Evolutionary conservation across 2,329 filamentous ascomycete species (phyloP).

Genomic region (Nemania serpens): DNA sequence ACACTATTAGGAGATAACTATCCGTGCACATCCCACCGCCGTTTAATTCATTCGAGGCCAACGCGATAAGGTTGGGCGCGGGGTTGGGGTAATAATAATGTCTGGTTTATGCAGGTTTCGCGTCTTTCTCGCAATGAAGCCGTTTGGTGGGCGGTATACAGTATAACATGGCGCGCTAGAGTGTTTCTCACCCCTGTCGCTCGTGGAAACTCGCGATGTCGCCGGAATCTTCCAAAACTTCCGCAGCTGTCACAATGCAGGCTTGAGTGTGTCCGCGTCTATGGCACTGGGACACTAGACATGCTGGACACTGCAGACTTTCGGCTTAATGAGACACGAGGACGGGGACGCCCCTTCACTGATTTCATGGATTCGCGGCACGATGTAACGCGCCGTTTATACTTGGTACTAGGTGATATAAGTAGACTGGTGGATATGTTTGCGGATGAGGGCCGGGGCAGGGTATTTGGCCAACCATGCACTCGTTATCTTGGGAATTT

Average conservation of each 20-base stretch:
- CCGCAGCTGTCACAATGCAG: constrained; percentile 15
- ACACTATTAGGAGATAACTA: not conserved
- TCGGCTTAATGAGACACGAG: constrained; percentile 15
- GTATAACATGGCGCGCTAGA: no score
- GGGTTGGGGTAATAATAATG: constrained; percentile 13
- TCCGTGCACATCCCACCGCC: constrained; percentile 15
- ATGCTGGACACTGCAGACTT: not conserved
- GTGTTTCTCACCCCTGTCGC: not conserved
- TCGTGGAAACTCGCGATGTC: constrained; percentile 20
- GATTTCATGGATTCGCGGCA: constrained; percentile 16
- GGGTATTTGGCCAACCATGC: not conserved
- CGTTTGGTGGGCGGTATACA: not conserved
- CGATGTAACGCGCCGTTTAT: constrained; percentile 25
- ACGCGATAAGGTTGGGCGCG: constrained; percentile 3
- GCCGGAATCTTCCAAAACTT: constrained; percentile 19
- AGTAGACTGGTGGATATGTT: constrained; percentile 9
- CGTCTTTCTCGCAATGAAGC: not conserved
- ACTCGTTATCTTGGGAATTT: not conserved
- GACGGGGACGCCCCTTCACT: constrained; percentile 15
- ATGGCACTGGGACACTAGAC: constrained; percentile 25
- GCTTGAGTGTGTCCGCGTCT: constrained; percentile 20
- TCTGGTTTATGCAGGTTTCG: constrained; percentile 28
- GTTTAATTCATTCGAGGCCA: not conserved
- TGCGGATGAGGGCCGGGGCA: constrained; percentile 11
- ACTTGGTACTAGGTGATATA: not conserved